Base-by-base conservation (phyloP, 2,329 filamentous ascomycete genomes). In the Arthrobotrys pseudoclavata region DNA sequence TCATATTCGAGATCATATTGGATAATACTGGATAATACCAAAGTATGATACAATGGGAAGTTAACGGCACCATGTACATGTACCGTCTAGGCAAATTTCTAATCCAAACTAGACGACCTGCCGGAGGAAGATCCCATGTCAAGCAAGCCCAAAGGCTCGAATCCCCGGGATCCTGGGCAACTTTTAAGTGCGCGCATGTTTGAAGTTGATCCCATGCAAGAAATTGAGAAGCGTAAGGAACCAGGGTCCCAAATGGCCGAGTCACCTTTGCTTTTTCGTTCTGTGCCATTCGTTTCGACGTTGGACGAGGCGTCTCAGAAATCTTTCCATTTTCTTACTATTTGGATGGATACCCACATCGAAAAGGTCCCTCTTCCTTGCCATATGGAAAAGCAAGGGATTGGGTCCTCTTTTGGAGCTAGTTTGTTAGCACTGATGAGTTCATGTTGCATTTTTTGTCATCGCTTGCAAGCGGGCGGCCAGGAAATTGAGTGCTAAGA, bases 361-460 rank as follows among this genome's bases (percentile, higher is more conserved):
- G 5, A 22, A 31, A 40, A 62, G 69, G 37, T n/a, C 67, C 62
- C 57, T 57, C 29, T 63, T 55, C 20, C 48, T 61, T 60, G 60
- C 50, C 66, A 55, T 52, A 67, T 60, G 34, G 55, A 55, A 72
- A 69, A 34, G 71, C 71, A 70, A 76, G 57, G 72, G 72, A 76
- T 70, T 26, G 72, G 55, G 24, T 31, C 40, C 60, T 60, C 48
- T 69, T 66, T 76, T 70, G 57, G 66, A 76, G 66, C 72, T 76
- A 76, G 66, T 70, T 67, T 52, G 50, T 62, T 67, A 67, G 40
- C 24, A 64, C 40, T 67, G 55, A 76, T 76, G 72, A 64, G 64
- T 76, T 76, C 63, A 76, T 76, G 66, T 76, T 76, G 72, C 72
- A 76, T 70, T 69, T 63, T 62, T 64, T 60, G 48, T 62, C 61